A percentile compares a stretch with the other conserved stretches of the same genome.
Evolutionary conservation across 805 yeast species (phyloP).

Genomic region (Saturnispora sanitii): DNA sequence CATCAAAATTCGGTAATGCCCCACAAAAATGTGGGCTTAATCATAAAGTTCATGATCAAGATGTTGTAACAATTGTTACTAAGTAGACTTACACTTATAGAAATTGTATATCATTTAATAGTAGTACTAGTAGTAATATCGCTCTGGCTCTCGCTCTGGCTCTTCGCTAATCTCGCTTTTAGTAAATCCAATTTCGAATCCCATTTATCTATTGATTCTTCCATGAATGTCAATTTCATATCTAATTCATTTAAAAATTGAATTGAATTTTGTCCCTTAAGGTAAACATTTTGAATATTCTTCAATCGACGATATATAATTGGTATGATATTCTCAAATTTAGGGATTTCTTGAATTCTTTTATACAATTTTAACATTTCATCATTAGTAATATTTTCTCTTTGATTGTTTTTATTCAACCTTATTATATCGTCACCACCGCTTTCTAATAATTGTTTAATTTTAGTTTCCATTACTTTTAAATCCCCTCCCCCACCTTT

Average conservation of each 20-base stretch:
- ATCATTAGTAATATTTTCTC: slow-evolving; percentile 14
- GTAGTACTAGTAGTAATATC: no score
- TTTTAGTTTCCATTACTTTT: slow-evolving; percentile 12
- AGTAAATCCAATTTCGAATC: slow-evolving; percentile 16
- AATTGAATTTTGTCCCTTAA: slow-evolving; percentile 8
- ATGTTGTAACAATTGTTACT: slow-evolving; percentile 84
- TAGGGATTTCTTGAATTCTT: slow-evolving; percentile 15
- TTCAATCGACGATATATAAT: slow-evolving; percentile 15
- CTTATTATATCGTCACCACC: slow-evolving; percentile 10
- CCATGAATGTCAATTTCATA: slow-evolving; percentile 14
- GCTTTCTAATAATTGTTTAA: slow-evolving; percentile 10
- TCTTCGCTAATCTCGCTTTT: slow-evolving; percentile 12
- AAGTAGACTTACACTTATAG: slow-evolving; percentile 39
- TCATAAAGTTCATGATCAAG: slow-evolving; percentile 84
- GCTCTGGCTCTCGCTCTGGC: no score
- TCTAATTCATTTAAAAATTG: slow-evolving; percentile 13
- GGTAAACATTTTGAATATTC: slow-evolving; percentile 13
- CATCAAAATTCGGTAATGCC: slow-evolving; percentile 71
- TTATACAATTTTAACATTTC: slow-evolving; percentile 17
- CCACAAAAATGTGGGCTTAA: slow-evolving; percentile 93
- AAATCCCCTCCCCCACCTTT: slow-evolving; percentile 9
- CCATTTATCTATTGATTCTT: slow-evolving; percentile 17
- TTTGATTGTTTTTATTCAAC: slow-evolving; percentile 3
- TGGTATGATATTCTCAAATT: slow-evolving; percentile 14
- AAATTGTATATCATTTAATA: no score